phyloP scores from a whole-genome alignment of 177 flowering plant genomes.

The Vitis hybrid region DNA sequence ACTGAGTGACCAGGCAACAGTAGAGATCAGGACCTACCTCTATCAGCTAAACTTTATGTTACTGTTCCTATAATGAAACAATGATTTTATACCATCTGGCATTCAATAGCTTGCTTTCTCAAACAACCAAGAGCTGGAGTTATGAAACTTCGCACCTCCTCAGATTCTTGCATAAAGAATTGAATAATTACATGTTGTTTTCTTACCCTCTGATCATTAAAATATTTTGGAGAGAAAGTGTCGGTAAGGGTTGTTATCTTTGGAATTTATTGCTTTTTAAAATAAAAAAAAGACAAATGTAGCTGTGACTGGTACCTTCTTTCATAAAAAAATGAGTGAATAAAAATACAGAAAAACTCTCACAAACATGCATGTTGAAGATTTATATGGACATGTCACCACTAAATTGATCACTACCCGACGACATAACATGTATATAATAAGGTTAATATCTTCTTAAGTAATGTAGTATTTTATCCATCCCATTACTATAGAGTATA shows the following conservation, averaged over 20 bases:
- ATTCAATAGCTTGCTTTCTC: background rate
- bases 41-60: background rate
- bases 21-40: too few relatives aligned
- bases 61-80: background rate
- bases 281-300: background rate
- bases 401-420: too few relatives aligned
- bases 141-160: background rate
- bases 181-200: background rate
- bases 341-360: background rate
- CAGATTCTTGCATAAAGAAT: background rate
- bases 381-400: too few relatives aligned
- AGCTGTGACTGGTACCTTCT: constrained; percentile 1
- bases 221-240: constrained; percentile 2
- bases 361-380: constrained; percentile 1
- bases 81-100: too few relatives aligned
- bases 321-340: background rate
- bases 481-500: too few relatives aligned
- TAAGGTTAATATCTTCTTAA: too few relatives aligned
- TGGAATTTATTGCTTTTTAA: background rate
- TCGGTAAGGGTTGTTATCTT: constrained; percentile 13
- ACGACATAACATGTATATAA: too few relatives aligned
- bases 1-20: constrained; percentile 12
- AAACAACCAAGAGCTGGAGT: background rate
- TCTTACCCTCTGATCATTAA: background rate
- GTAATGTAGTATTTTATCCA: too few relatives aligned